phyloP scores from a whole-genome alignment of 2,329 filamentous ascomycete genomes.

The Colletotrichum higginsianum region DNA sequence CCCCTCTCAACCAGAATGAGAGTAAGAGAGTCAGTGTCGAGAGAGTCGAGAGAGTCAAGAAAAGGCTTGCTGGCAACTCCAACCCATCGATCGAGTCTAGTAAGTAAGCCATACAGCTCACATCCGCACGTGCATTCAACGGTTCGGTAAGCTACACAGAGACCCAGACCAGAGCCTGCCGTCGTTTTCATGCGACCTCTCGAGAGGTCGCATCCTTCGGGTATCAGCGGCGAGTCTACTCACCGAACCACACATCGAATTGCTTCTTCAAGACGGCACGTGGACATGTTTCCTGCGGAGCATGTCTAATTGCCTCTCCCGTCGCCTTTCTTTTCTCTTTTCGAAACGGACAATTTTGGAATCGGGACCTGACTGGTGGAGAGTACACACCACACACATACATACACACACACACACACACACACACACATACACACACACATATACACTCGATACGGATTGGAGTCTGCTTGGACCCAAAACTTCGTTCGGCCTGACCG shows the following conservation, averaged over 20 bases:
- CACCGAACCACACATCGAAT: not conserved
- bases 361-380: constrained; percentile 3
- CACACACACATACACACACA: constrained; percentile 15
- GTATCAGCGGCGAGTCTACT: not conserved
- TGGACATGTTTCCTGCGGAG: constrained; percentile 4
- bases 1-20: not conserved
- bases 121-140: too few species aligned
- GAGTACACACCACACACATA: not conserved
- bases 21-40: not conserved
- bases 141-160: not conserved
- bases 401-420: not conserved
- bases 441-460: not conserved
- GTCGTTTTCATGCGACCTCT: not conserved
- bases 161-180: not conserved
- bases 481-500: constrained; percentile 20
- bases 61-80: too few species aligned
- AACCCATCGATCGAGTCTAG: too few species aligned
- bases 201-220: constrained; percentile 2
- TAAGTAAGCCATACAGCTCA: too few species aligned
- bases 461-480: constrained; percentile 8
- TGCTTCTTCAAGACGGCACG: constrained; percentile 25
- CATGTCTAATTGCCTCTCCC: not conserved
- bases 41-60: too few species aligned
- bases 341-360: constrained; percentile 17
- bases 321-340: not conserved